Base-by-base conservation (phyloP, 768 basidiomycete species). In the Suillus americanus region DNA sequence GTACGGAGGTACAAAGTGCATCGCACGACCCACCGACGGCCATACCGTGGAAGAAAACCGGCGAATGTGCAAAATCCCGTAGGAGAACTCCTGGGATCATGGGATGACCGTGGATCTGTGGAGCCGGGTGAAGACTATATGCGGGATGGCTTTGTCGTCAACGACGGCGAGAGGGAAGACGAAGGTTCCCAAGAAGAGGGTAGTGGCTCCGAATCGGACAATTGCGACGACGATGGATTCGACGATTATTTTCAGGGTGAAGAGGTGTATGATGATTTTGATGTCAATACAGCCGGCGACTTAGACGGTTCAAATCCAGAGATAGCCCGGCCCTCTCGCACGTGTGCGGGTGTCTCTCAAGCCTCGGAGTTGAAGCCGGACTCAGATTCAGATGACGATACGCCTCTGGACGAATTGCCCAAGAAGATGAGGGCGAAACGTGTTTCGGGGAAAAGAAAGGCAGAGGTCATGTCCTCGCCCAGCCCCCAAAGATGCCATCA, bases 111-210 rank as follows among this genome's bases (percentile, higher is more conserved):
- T 38, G 61, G 23, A 5, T 62, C 61, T 54, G 61, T 40, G 35
- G 23, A 28, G 8, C 23, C 61, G 4, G 23, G 20, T 56, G 61
- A 60, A 8, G 16, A 60, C 3, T 62, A 62, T 25, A 23, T 40
- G 35, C 35, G 14, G 12, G 61, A 62, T 20, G 54, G 5, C 18
- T 62, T 62, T 62, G 18, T 62, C 20, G 61, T 62, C 37, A 35
- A 62, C 9, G 61, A 54, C n/a, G 53, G 16, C 1, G 46, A 33
- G 8, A 28, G 28, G 18, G 16, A 51, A 28, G 50, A 30, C 13
- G 50, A 62, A 37, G 6, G 13, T 37, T 37, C 13, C 9, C 30
- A 56, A 3, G 61, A 62, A 16, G 50, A 35, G 12, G 35, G 8
- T 57, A 8, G 35, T n/a, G 60, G 33, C 28, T 33, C 14, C 53